Evolutionary conservation across 2,329 filamentous ascomycete genomes (phyloP).

Genomic region (Fusarium chuoi): DNA sequence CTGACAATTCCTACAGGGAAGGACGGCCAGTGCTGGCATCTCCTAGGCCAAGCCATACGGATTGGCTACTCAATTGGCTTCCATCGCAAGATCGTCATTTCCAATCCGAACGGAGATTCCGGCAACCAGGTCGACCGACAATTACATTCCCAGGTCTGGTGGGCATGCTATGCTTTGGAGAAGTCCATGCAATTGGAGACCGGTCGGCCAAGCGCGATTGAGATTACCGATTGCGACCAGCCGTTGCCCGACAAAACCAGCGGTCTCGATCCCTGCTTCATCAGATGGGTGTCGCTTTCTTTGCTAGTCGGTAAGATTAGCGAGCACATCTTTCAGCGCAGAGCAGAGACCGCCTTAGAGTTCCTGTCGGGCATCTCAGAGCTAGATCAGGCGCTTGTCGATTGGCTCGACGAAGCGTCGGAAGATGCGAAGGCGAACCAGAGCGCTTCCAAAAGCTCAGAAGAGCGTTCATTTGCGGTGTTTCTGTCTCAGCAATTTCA

Average conservation of each 20-base stretch:
- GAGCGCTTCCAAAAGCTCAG: neutral
- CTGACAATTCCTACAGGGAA: slow-evolving; percentile 5
- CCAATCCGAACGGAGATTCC: neutral
- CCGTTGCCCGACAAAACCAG: slow-evolving; percentile 12
- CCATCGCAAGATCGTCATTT: slow-evolving; percentile 18
- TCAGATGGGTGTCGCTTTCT: slow-evolving; percentile 33
- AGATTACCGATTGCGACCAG: slow-evolving; percentile 34
- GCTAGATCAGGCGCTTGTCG: slow-evolving; percentile 30
- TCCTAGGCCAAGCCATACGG: slow-evolving; percentile 27
- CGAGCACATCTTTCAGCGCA: slow-evolving; percentile 31
- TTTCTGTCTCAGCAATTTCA: slow-evolving; percentile 36
- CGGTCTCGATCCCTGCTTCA: slow-evolving; percentile 10
- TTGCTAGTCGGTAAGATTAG: slow-evolving; percentile 32
- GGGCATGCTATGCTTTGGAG: slow-evolving; percentile 35
- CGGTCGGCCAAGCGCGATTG: slow-evolving; percentile 31
- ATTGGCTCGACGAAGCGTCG: slow-evolving; percentile 23
- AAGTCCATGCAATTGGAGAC: slow-evolving; percentile 39
- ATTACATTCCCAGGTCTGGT: slow-evolving; percentile 33
- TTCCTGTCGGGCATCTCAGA: slow-evolving; percentile 26
- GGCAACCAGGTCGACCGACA: slow-evolving; percentile 4
- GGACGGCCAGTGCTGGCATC: slow-evolving; percentile 36
- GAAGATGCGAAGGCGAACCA: slow-evolving; percentile 23
- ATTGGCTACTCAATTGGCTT: slow-evolving; percentile 32
- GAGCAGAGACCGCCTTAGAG: slow-evolving; percentile 18
- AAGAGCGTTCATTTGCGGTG: slow-evolving; percentile 17